Evolutionary conservation across 2,329 filamentous ascomycete species (phyloP).

Genomic region (Endocalyx cinctus): DNA sequence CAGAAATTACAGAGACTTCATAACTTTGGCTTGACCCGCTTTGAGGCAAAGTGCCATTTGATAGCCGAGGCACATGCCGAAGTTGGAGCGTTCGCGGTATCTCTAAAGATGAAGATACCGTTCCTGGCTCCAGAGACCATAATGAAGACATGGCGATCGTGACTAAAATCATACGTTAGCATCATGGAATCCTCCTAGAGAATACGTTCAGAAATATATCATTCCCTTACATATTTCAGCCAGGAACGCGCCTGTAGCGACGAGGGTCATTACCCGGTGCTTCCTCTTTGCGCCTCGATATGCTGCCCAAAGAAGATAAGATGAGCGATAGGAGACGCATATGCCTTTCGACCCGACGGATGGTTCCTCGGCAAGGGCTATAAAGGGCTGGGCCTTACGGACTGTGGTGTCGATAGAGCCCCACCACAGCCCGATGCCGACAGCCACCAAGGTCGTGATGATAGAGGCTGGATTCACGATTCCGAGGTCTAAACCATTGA

Average conservation of each 20-base stretch:
- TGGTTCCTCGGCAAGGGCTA: constrained; percentile 10
- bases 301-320: constrained; percentile 9
- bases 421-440: constrained; percentile 11
- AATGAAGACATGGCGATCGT: constrained; percentile 13
- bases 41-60: constrained; percentile 2
- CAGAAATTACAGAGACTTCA: too few species aligned
- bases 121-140: constrained; percentile 7
- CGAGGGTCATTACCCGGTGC: constrained; percentile 7
- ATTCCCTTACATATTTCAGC: constrained; percentile 12
- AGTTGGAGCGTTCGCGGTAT: constrained; percentile 7
- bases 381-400: constrained; percentile 9
- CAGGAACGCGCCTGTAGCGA: constrained; percentile 9
- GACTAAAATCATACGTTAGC: constrained; percentile 4
- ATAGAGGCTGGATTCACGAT: constrained; percentile 10
- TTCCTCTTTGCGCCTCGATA: constrained; percentile 8
- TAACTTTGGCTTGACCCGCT: constrained; percentile 4
- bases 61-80: constrained; percentile 6
- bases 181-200: neutral
- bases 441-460: constrained; percentile 12
- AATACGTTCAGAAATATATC: constrained; percentile 1
- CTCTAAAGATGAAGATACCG: constrained; percentile 2
- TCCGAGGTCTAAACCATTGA: constrained; percentile 5
- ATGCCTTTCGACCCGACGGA: constrained; percentile 5
- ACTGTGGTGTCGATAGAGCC: constrained; percentile 8
- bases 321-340: constrained; percentile 10